phyloP scores from a whole-genome alignment of 495 filamentous ascomycete species.

The Penicillium tannophilum region DNA sequence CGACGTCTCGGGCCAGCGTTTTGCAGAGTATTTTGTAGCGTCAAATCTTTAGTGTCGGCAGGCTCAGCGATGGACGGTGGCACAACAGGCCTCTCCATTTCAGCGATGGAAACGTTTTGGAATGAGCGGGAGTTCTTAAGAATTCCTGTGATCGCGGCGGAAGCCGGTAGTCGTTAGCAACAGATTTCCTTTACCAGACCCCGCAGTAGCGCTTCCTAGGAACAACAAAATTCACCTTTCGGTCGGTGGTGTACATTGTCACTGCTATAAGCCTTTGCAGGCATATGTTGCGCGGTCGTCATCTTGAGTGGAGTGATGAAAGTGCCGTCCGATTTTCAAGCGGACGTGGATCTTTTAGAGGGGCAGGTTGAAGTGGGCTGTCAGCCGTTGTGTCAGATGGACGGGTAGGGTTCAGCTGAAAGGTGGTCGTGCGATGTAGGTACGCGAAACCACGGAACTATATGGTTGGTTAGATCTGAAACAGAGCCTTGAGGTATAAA shows the following conservation, averaged over 20 bases:
- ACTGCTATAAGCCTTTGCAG: slow-evolving; percentile 37
- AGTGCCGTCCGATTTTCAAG: slow-evolving; percentile 28
- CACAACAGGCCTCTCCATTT: slow-evolving; percentile 21
- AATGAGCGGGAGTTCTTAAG: slow-evolving; percentile 69
- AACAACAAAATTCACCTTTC: slow-evolving; percentile 59
- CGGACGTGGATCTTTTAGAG: slow-evolving; percentile 16
- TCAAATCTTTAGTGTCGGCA: slow-evolving; percentile 73
- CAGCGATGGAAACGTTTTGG: not conserved
- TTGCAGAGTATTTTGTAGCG: slow-evolving; percentile 87
- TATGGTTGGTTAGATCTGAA: not conserved
- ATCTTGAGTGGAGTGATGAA: slow-evolving; percentile 22
- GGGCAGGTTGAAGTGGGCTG: slow-evolving; percentile 12
- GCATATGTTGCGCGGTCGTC: slow-evolving; percentile 37
- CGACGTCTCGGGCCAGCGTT: slow-evolving; percentile 91
- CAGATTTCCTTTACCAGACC: not conserved
- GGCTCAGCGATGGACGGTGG: slow-evolving; percentile 28
- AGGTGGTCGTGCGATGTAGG: slow-evolving; percentile 2
- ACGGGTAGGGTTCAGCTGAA: slow-evolving; percentile 7
- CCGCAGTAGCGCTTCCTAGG: not conserved
- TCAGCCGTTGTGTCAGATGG: slow-evolving; percentile 8
- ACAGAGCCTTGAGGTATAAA: slow-evolving; percentile 1
- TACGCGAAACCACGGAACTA: not conserved
- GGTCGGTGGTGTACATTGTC: slow-evolving; percentile 63
- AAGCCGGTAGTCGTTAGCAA: not conserved
- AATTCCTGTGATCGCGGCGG: slow-evolving; percentile 63